phyloP scores from a whole-genome alignment of 169 alveolate species.

The Cryptosporidium sp. region DNA sequence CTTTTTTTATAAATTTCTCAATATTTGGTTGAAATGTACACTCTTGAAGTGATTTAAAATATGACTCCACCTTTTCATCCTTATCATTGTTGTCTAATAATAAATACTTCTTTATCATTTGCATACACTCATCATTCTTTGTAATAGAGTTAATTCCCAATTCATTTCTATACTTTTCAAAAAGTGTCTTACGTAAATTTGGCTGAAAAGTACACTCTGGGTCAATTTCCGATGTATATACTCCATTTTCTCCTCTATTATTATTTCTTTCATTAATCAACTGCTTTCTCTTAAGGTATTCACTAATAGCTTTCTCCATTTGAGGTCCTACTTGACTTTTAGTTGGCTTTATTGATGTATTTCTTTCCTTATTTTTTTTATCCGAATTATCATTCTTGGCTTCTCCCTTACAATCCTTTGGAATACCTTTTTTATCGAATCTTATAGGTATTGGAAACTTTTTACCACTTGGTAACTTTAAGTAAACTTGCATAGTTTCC shows the following conservation, averaged over 20 bases:
- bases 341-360: neutral
- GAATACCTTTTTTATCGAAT: slow-evolving; percentile 6
- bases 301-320: slow-evolving; percentile 54
- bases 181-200: slow-evolving; percentile 25
- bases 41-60: slow-evolving; percentile 64
- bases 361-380: slow-evolving; percentile 13
- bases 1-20: slow-evolving; percentile 39
- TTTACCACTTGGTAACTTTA: slow-evolving; percentile 30
- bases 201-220: slow-evolving; percentile 72
- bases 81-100: slow-evolving; percentile 53
- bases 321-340: slow-evolving; percentile 39
- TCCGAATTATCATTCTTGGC: neutral
- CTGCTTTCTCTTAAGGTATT: slow-evolving; percentile 9
- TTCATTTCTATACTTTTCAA: slow-evolving; percentile 31
- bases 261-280: neutral
- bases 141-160: slow-evolving; percentile 28
- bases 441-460: slow-evolving; percentile 63
- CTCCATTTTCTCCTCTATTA: neutral
- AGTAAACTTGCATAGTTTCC: slow-evolving; percentile 17
- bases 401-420: neutral
- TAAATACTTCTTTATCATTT: slow-evolving; percentile 26
- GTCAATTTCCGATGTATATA: slow-evolving; percentile 4
- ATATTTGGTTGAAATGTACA: slow-evolving; percentile 73
- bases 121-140: slow-evolving; percentile 58
- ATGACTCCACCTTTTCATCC: slow-evolving; percentile 57